Conservation (phyloP, 2,329 filamentous ascomycete genomes). For the Eurotiales sp. region DNA sequence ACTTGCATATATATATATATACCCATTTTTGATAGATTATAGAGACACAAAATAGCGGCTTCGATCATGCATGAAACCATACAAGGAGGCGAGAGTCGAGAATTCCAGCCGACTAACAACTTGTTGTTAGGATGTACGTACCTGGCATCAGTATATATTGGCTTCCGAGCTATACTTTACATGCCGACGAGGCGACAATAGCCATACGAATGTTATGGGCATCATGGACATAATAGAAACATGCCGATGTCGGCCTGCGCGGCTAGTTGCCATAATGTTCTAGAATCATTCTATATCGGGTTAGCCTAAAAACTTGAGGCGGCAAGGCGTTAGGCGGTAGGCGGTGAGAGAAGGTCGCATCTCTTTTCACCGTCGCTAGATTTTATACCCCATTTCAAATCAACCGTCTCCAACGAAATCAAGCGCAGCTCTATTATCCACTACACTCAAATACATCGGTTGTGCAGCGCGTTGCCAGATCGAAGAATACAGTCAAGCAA, state of each 20-base stretch:
- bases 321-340: not conserved
- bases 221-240: too few species aligned
- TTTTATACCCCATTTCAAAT: too few species aligned
- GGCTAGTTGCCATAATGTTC: not conserved
- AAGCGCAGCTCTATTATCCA: not conserved
- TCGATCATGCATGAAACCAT: too few species aligned
- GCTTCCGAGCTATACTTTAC: too few species aligned
- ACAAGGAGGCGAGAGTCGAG: too few species aligned
- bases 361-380: not conserved
- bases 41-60: not conserved
- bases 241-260: conserved; percentile 2
- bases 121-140: too few species aligned
- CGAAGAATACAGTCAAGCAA: conserved; percentile 8
- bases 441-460: too few species aligned
- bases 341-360: conserved; percentile 7
- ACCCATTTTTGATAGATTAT: conserved; percentile 11
- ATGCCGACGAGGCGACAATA: too few species aligned
- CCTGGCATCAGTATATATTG: too few species aligned
- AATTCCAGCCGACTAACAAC: too few species aligned
- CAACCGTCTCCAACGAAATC: not conserved
- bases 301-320: too few species aligned
- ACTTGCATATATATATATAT: conserved; percentile 15
- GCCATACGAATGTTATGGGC: too few species aligned
- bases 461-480: not conserved
- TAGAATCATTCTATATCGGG: conserved; percentile 1